phyloP scores from a whole-genome alignment of 495 filamentous ascomycete species.

The Penicillium simplicissimum region DNA sequence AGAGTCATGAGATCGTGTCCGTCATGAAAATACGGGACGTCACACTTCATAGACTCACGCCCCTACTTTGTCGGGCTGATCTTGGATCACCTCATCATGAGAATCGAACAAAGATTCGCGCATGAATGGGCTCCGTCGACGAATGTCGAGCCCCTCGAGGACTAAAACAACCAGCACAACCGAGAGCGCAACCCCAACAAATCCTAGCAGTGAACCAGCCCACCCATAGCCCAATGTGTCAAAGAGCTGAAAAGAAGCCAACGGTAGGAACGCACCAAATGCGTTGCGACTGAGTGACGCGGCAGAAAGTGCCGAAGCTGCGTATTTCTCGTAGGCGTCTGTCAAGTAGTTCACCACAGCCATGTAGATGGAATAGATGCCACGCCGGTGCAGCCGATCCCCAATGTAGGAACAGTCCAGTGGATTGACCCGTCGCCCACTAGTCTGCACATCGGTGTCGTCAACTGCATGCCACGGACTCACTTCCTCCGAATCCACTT shows the following conservation, averaged over 20 bases:
- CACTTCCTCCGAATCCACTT: no score
- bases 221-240: constrained; percentile 43
- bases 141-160: constrained; percentile 38
- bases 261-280: constrained; percentile 38
- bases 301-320: constrained; percentile 38
- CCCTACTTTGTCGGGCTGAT: constrained; percentile 16
- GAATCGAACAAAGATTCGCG: constrained; percentile 32
- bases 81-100: constrained; percentile 20
- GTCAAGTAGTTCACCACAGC: constrained; percentile 50
- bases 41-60: not conserved
- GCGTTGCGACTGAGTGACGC: constrained; percentile 38
- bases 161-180: constrained; percentile 42
- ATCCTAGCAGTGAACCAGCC: constrained; percentile 46
- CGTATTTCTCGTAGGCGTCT: constrained; percentile 47
- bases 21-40: no score
- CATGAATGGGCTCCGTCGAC: constrained; percentile 40
- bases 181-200: constrained; percentile 39
- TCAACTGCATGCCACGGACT: no score
- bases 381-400: constrained; percentile 36
- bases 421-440: constrained; percentile 37
- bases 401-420: constrained; percentile 45
- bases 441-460: no score
- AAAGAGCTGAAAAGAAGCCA: constrained; percentile 43
- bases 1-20: no score
- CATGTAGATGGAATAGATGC: constrained; percentile 50